Evolutionary conservation across 2,329 filamentous ascomycete species (phyloP).

Genomic region (Aspergillus fumigatus): DNA sequence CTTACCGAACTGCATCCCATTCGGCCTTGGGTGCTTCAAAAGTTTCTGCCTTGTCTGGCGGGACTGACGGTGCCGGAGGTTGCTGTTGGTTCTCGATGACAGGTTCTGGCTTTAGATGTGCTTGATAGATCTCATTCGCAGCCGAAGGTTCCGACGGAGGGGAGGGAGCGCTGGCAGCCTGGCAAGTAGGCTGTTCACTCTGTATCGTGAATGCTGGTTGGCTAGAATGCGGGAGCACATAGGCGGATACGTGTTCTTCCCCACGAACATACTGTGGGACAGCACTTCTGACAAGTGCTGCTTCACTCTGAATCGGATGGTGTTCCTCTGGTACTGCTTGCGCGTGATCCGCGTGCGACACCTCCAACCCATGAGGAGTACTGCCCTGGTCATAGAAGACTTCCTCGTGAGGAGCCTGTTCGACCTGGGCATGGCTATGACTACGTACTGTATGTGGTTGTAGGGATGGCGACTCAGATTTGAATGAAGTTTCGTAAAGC

Average conservation of each 20-base stretch:
- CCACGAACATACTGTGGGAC: conserved; percentile 45
- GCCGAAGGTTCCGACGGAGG: neutral
- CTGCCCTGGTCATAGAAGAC: neutral
- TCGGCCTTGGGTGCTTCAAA: conserved; percentile 56
- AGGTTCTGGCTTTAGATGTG: conserved; percentile 34
- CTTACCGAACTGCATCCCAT: conserved; percentile 61
- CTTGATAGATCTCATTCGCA: conserved; percentile 4
- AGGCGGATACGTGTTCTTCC: conserved; percentile 39
- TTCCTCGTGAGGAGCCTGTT: neutral
- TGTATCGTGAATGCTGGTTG: conserved; percentile 11
- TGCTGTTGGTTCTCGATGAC: conserved; percentile 41
- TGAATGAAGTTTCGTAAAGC: neutral
- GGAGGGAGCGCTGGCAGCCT: conserved; percentile 4
- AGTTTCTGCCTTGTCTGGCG: conserved; percentile 32
- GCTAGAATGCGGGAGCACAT: conserved; percentile 18
- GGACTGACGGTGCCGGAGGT: conserved; percentile 34
- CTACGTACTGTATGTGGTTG: neutral
- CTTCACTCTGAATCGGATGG: neutral
- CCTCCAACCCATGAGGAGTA: neutral
- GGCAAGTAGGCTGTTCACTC: conserved; percentile 8
- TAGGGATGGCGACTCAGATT: neutral
- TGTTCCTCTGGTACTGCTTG: neutral
- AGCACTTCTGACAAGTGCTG: conserved; percentile 26
- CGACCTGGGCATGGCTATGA: neutral
- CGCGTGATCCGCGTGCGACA: neutral